phyloP scores from a whole-genome alignment of 2,329 filamentous ascomycete species.

The Epichloe elymi region DNA sequence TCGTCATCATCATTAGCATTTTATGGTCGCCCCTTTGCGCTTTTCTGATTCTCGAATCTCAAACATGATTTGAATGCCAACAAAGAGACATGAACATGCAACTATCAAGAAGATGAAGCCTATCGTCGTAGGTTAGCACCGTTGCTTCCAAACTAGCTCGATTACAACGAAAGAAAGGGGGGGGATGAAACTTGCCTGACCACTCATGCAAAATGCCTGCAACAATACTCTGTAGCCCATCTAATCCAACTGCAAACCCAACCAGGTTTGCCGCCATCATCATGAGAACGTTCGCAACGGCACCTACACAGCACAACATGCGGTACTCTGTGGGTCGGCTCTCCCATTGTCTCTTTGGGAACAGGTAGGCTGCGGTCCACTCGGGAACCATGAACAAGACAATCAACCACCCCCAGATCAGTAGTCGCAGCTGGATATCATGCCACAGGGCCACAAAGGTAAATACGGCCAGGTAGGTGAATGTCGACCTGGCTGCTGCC shows the following conservation, averaged over 20 bases:
- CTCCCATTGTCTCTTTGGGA: conserved; percentile 62
- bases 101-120: conserved; percentile 61
- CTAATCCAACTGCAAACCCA: conserved; percentile 83
- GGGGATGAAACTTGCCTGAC: conserved; percentile 36
- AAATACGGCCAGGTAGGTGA: conserved; percentile 76
- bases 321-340: conserved; percentile 59
- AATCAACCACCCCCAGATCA: conserved; percentile 96
- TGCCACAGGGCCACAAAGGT: conserved; percentile 98
- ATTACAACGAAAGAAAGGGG: not conserved
- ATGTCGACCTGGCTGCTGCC: conserved; percentile 42
- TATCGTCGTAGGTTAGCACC: conserved; percentile 16
- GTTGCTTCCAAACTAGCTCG: not conserved
- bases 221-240: conserved; percentile 69
- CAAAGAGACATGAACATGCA: conserved; percentile 65
- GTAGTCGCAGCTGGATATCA: conserved; percentile 78
- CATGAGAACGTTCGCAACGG: conserved; percentile 75
- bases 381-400: conserved; percentile 91
- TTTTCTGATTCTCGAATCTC: conserved; percentile 79
- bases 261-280: conserved; percentile 95
- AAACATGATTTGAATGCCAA: conserved; percentile 90
- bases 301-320: conserved; percentile 66
- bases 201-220: conserved; percentile 63
- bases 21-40: conserved; percentile 68
- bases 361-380: conserved; percentile 55
- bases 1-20: conserved; percentile 35